These are phyloP conservation scores for Penicillium crustosum DNA, from an alignment of 2,329 filamentous ascomycete genomes.

Conservation along the genomic window DNA sequence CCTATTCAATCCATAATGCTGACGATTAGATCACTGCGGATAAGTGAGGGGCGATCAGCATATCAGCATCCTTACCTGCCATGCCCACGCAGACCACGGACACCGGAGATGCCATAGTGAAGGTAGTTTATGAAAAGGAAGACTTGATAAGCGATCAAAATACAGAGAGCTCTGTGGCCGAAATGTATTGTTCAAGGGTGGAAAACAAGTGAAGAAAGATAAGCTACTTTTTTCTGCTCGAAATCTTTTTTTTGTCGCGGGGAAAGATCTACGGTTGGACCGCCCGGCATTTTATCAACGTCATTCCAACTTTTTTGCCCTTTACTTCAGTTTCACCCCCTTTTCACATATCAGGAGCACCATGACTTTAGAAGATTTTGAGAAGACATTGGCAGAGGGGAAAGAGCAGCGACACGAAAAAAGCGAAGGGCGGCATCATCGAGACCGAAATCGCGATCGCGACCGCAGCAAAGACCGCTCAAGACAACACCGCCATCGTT, in stretches of 20 bases:
- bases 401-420: slow-evolving; percentile 39
- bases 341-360: slow-evolving; percentile 16
- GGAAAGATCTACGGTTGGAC: slow-evolving; percentile 32
- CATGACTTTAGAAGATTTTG: slow-evolving; percentile 71
- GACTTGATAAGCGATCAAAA: neutral
- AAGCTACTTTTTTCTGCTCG: slow-evolving; percentile 24
- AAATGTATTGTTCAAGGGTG: neutral
- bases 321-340: slow-evolving; percentile 20
- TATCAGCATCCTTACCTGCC: slow-evolving; percentile 63
- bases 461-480: slow-evolving; percentile 46
- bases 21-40: slow-evolving; percentile 2
- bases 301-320: slow-evolving; percentile 31
- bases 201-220: slow-evolving; percentile 11
- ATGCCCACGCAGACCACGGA: slow-evolving; percentile 94
- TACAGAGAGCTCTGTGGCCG: neutral
- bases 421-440: slow-evolving; percentile 38
- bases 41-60: slow-evolving; percentile 1
- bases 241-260: slow-evolving; percentile 33
- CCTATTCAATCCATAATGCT: slow-evolving; percentile 49
- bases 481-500: slow-evolving; percentile 31
- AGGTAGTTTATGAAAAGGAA: neutral
- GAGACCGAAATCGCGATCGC: slow-evolving; percentile 33
- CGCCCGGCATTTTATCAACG: slow-evolving; percentile 33
- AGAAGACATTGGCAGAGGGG: slow-evolving; percentile 69
- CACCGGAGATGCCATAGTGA: slow-evolving; percentile 54